Evolutionary conservation across 1,284 basidiomycete genomes (phyloP), one percentile per base, ranked within the genome.

Genomic region (Sparassis latifolia): DNA sequence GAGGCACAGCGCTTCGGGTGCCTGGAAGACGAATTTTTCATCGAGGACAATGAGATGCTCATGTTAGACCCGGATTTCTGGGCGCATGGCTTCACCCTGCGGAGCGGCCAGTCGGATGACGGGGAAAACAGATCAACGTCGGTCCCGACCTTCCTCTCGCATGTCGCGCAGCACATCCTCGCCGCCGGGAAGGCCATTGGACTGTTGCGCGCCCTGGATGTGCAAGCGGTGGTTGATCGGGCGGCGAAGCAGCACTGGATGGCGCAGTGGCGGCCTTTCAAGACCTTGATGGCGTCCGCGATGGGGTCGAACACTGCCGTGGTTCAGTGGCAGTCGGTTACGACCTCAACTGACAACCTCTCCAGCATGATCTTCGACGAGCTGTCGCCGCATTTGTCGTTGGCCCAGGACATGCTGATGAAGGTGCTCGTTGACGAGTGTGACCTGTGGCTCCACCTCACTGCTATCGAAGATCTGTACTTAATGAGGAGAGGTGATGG

Each of bases 181-280:
- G 77, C 79, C 32, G 81, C 87, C 0, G 91, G 91, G 4, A 93
- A 93, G 64, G 82, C 88, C 0, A 75, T 85, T 9, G 91, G 91
- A 1, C 70, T 94, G 38, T 70, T 92, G 31, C 72, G 75, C 9
- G 71, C 71, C 30, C 65, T 84, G 47, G 65, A 68, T 40, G 52
- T 65, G 37, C 52, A 61, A 2, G 48, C 55, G 1, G 47, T 57
- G 10, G 55, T 60, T 12, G 63, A 54, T 29, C 33, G 55, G 1
- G 39, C 30, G 35, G 42, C 51, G 33, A 51, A 50, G 28, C 52
- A 55, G 3, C 52, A 59, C 4, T 73, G 71, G 69, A 55, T 62
- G 52, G 52, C 56, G 3, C 39, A 41, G 3, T 71, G 69, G 69
- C 63, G 62, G 4, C 47, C 63, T 2, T 66, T 70, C 52, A 38